A percentile compares a stretch with the other conserved stretches of the same genome.
phyloP scores from a whole-genome alignment of 2,329 filamentous ascomycete species.

The Hymenoscyphus salicellus region DNA sequence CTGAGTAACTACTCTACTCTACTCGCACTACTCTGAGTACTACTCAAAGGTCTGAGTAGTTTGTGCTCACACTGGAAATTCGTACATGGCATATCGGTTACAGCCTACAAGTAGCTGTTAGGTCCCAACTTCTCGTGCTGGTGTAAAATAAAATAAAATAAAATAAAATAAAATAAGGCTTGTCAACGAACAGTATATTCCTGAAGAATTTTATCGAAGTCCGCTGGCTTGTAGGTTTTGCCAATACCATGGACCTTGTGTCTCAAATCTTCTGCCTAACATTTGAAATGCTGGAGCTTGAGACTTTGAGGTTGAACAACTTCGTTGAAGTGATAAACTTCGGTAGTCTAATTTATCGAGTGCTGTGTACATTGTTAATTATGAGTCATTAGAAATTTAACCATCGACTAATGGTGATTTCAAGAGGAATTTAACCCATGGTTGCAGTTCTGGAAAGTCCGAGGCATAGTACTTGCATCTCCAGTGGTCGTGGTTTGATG shows the following conservation, averaged over 20 bases:
- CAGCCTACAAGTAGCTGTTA: not conserved
- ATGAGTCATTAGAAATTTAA: not conserved
- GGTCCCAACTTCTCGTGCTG: too few relatives aligned
- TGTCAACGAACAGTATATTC: conserved; percentile 2
- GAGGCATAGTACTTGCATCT: conserved; percentile 8
- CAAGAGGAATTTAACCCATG: not conserved
- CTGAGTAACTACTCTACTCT: too few relatives aligned
- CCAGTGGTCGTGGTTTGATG: not conserved
- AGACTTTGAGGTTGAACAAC: not conserved
- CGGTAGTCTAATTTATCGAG: not conserved
- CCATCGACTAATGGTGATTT: not conserved
- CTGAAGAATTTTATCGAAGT: conserved; percentile 5
- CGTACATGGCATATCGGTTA: conserved; percentile 2
- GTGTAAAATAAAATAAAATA: not conserved
- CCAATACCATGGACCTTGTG: not conserved
- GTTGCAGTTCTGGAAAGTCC: conserved; percentile 5
- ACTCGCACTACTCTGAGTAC: too few relatives aligned
- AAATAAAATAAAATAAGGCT: not conserved
- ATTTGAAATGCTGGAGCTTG: not conserved
- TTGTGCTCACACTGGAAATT: too few relatives aligned
- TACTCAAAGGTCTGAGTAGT: too few relatives aligned
- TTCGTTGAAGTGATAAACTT: conserved; percentile 1
- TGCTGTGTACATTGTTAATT: conserved; percentile 5
- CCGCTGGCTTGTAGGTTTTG: not conserved
- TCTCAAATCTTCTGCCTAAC: not conserved